These are phyloP conservation scores for Luzula sylvatica DNA, from an alignment of 176 grass and related monocot genomes.

Conservation along the genomic window DNA sequence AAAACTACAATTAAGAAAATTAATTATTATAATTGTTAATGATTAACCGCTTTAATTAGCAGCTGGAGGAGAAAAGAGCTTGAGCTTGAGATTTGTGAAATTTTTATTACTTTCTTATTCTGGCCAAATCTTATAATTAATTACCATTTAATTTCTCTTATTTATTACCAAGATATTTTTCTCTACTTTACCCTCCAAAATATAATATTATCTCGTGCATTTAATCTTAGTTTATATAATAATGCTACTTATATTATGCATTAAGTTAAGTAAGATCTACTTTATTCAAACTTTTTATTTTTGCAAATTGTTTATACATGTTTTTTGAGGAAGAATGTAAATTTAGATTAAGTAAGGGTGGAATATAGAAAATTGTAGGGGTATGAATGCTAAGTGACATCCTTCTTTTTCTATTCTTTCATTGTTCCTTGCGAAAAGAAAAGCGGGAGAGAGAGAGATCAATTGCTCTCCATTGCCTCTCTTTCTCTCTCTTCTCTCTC, in stretches of 20 bases:
- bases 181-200: constrained; percentile 6
- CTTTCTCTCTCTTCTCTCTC: not conserved
- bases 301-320: not conserved
- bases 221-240: constrained; percentile 3
- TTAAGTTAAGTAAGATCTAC: not conserved
- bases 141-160: constrained; percentile 11
- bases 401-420: not conserved
- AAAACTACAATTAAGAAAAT: not conserved
- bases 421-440: constrained; percentile 10
- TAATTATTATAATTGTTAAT: constrained; percentile 21
- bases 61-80: constrained; percentile 34
- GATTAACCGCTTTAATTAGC: constrained; percentile 24
- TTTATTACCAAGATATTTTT: not conserved
- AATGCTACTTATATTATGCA: not conserved
- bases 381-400: not conserved
- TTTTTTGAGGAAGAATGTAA: not conserved
- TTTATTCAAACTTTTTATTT: no score
- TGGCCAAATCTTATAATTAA: constrained; percentile 3
- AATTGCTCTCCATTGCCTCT: constrained; percentile 15
- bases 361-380: not conserved
- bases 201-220: not conserved
- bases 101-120: constrained; percentile 19
- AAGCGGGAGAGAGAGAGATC: constrained; percentile 19
- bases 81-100: constrained; percentile 32
- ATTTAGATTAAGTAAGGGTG: not conserved